Conservation (phyloP, 176 grass and related monocot genomes). For the Triticum dicoccoides region DNA sequence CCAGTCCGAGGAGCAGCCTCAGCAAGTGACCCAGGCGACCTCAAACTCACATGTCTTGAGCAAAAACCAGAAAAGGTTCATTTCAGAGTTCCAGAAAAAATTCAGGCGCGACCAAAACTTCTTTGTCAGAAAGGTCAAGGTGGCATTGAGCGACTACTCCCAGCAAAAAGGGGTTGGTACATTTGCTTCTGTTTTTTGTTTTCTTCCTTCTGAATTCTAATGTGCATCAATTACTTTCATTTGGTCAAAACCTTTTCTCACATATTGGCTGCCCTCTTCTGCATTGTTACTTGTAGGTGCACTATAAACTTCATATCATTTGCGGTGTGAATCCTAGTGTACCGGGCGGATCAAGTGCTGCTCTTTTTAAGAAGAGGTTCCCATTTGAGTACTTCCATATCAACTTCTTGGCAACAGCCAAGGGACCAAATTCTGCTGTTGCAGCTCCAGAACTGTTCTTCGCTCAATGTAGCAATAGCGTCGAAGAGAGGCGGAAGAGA, state of each 20-base stretch:
- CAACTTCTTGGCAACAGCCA: constrained; percentile 11
- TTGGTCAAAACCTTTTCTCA: background rate
- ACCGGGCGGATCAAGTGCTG: background rate
- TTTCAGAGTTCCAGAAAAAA: background rate
- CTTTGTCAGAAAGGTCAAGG: background rate
- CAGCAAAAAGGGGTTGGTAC: background rate
- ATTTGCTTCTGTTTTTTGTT: background rate
- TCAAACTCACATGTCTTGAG: background rate
- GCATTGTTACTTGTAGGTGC: background rate
- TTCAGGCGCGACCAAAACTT: background rate
- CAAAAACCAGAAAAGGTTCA: constrained; percentile 10
- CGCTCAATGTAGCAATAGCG: background rate
- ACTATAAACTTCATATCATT: background rate
- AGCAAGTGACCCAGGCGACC: background rate
- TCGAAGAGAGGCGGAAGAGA: background rate
- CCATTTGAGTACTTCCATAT: background rate
- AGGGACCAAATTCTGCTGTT: background rate
- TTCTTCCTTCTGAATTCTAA: background rate
- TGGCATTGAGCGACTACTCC: background rate
- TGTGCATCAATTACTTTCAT: background rate
- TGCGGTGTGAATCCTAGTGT: constrained; percentile 4
- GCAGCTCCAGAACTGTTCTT: background rate
- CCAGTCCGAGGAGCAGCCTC: background rate
- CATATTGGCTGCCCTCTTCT: background rate
- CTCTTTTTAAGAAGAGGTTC: background rate